phyloP scores from a whole-genome alignment of 176 grass and related monocot species.

The Triticum aestivum region IWGSC_CS_RefSeq_v2.1 NC_057808.1:126958765-126959264 shows the following conservation, averaged over 20 bases:
- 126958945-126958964: slow-evolving; percentile 49
- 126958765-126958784: slow-evolving; percentile 52
- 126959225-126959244: slow-evolving; percentile 74
- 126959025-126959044: slow-evolving; percentile 56
- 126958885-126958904: slow-evolving; percentile 53
- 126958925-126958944: slow-evolving; percentile 61
- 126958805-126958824: slow-evolving; percentile 54
- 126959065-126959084: not conserved
- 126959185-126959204: slow-evolving; percentile 94
- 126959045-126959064: not conserved
- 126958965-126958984: slow-evolving; percentile 52
- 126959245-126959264: slow-evolving; percentile 74
- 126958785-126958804: slow-evolving; percentile 55
- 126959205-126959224: slow-evolving; percentile 94
- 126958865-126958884: slow-evolving; percentile 69
- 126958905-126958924: slow-evolving; percentile 41
- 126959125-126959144: slow-evolving; percentile 56
- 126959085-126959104: not conserved
- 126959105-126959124: slow-evolving; percentile 26
- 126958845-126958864: slow-evolving; percentile 67
- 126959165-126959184: slow-evolving; percentile 67
- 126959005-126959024: slow-evolving; percentile 52
- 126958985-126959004: slow-evolving; percentile 81
- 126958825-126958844: slow-evolving; percentile 72
- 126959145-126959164: slow-evolving; percentile 46